These are phyloP conservation scores for Microthlaspi erraticum DNA, from an alignment of 345 rosid species.

Conservation along the genomic window DNA sequence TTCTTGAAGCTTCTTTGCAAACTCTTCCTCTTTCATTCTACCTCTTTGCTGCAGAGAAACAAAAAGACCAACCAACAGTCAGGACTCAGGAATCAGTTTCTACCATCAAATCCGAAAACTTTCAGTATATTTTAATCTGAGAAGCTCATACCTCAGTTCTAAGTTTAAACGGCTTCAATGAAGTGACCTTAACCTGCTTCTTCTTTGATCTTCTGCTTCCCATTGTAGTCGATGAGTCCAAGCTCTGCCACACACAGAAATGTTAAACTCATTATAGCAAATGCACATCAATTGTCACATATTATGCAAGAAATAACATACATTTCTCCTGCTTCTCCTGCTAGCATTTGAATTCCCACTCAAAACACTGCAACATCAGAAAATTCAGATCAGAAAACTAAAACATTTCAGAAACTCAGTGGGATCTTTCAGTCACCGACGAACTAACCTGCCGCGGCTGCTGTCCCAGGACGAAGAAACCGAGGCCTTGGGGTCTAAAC, in stretches of 20 bases:
- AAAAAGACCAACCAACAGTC: conserved; percentile 28
- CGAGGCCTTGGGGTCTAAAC: conserved; percentile 61
- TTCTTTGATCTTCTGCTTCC: conserved; percentile 78
- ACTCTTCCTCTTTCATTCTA: conserved; percentile 79
- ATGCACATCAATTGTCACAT: neutral
- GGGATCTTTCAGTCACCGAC: neutral
- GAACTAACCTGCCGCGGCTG: conserved; percentile 61
- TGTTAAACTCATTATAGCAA: neutral
- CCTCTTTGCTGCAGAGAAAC: conserved; percentile 75
- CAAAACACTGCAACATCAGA: conserved; percentile 51
- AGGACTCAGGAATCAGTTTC: conserved; percentile 2
- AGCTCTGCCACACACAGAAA: conserved; percentile 54
- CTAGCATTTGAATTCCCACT: conserved; percentile 76
- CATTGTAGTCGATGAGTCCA: conserved; percentile 67
- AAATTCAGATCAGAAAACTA: neutral
- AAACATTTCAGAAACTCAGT: neutral
- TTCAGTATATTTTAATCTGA: neutral
- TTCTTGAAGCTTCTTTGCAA: conserved; percentile 74
- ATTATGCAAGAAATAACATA: conserved; percentile 41
- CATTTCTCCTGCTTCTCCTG: conserved; percentile 81
- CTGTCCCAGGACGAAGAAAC: conserved; percentile 74
- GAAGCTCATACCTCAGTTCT: conserved; percentile 77
- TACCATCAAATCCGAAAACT: neutral
- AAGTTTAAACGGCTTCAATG: conserved; percentile 77
- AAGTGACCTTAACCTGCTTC: conserved; percentile 64